Evolutionary conservation across 2,329 filamentous ascomycete genomes (phyloP), one percentile per base, ranked within the genome.

Genomic region (Cyphellophora attinorum): DNA sequence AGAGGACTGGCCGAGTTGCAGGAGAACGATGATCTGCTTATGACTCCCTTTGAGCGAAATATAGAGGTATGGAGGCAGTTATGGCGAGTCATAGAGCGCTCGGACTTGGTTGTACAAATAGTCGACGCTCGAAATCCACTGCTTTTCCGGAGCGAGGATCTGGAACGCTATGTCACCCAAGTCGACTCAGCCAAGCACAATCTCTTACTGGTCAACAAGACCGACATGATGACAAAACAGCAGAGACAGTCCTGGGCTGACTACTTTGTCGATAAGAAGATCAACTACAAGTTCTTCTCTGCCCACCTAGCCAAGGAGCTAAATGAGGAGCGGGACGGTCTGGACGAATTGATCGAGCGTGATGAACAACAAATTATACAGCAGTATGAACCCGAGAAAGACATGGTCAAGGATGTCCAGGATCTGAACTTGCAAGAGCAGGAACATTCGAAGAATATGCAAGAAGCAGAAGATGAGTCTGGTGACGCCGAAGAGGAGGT

Each of bases 1-100:
- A 72, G 91, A 54, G 86, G 86, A 0, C 64, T 98, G 38, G 91
- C 93, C 0, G 88, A 96, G 57, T 62, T 98, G 35, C 85, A 95
- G 54, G 89, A 98, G 64, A 85, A 83, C 52, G 80, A 95, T 39
- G 91, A 98, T 57, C 62, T 98, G 37, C 72, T 98, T 35, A 88
- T 98, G 85, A 98, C 91, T 1, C 91, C 91, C 0, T 98, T 98
- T 53, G 91, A 98, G 68, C 76, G 91, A 40, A 98, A 98, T 56
- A 55, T 98, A 42, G 93, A 98, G 54, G 91, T 98, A 17, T 98
- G 91, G 91, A 78, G 91, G 55, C 91, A 98, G 60, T 56, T 98
- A 50, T 98, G 91, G 91, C 77, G 91, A 63, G 91, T 98, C 39
- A 95, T 98, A 51, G 91, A 98, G 67, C 73, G 91, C 41, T 95